These are phyloP conservation scores for Coemansia pectinata DNA, from an alignment of 192 early-diverging fungal species.

Conservation along the genomic window DNA sequence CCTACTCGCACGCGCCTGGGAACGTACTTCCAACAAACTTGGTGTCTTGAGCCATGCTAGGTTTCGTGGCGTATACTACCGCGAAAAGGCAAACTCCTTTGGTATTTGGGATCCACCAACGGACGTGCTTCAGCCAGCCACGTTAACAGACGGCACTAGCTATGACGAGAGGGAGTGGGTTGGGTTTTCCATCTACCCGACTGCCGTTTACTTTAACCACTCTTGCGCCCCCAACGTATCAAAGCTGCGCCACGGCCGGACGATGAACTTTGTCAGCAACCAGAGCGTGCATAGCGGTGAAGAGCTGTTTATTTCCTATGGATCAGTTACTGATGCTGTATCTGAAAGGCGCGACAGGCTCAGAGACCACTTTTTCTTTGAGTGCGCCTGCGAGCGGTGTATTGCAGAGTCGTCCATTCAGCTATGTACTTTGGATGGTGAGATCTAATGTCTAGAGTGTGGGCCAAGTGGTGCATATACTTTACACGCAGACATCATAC, in stretches of 20 bases:
- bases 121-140: constrained; percentile 16
- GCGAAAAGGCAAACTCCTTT: constrained; percentile 71
- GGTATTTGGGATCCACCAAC: constrained; percentile 61
- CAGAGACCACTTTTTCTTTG: constrained; percentile 62
- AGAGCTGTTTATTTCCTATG: constrained; percentile 68
- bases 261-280: constrained; percentile 57
- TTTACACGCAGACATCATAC: background rate
- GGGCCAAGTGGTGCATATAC: background rate
- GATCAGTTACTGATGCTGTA: constrained; percentile 50
- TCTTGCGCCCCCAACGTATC: constrained; percentile 63
- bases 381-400: constrained; percentile 61
- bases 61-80: constrained; percentile 60
- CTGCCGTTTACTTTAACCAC: constrained; percentile 70
- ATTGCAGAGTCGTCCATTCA: constrained; percentile 32
- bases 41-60: constrained; percentile 23
- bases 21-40: background rate
- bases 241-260: constrained; percentile 47
- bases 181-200: constrained; percentile 63
- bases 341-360: constrained; percentile 51
- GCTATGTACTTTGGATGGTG: background rate
- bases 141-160: background rate
- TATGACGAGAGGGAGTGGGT: constrained; percentile 53
- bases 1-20: constrained; percentile 29
- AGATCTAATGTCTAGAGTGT: background rate
- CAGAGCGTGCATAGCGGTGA: constrained; percentile 51